Base-by-base conservation (phyloP, 2,329 filamentous ascomycete species). In the Colletotrichum sp. region DNA sequence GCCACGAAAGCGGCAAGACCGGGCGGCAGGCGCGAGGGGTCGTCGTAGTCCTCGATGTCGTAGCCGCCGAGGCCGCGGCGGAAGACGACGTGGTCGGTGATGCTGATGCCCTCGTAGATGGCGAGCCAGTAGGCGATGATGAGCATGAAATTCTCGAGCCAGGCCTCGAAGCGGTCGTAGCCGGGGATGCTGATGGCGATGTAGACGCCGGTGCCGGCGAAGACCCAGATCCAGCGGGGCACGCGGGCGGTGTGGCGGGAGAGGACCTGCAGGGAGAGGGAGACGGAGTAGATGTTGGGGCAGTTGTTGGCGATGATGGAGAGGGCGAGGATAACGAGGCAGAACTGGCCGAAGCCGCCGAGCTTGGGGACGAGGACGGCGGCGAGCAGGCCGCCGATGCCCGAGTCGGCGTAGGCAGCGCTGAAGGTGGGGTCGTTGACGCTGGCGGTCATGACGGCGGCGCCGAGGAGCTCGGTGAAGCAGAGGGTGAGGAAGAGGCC, bases 401-500 rank as follows among this genome's bases (percentile, higher is more conserved):
- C 88, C 3, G 74, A 25, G 77, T 48, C 56, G 6, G 69, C 52
- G 66, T 79, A 79, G 15, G 92, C 90, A 4, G 85, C 81, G 0
- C 80, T 67, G 83, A 93, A 93, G 78, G 81, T 93, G 56, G 81
- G 83, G 78, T 93, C 89, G 79, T 55, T 43, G 22, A 74, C 70
- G 66, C 89, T 82, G 10, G 93, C 93, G 15, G 92, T 93, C 82
- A 91, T 92, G 79, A 96, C 83, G 15, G 94, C 94, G 5, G 94
- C 91, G 28, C 93, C 94, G 5, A 96, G 89, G 81, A 95, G 91
- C 84, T 95, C 89, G 3, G 92, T 93, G 85, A 96, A 96, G 76
- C 94, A 86, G 2, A 96, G 89, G 3, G 94, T 92, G 77, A 94
- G 85, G 77, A 94, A 90, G 16, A 97, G 87, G 12, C 95, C 95